Evolutionary conservation across 768 basidiomycete species (phyloP).

Genomic region (Crepidotus variabilis): DNA sequence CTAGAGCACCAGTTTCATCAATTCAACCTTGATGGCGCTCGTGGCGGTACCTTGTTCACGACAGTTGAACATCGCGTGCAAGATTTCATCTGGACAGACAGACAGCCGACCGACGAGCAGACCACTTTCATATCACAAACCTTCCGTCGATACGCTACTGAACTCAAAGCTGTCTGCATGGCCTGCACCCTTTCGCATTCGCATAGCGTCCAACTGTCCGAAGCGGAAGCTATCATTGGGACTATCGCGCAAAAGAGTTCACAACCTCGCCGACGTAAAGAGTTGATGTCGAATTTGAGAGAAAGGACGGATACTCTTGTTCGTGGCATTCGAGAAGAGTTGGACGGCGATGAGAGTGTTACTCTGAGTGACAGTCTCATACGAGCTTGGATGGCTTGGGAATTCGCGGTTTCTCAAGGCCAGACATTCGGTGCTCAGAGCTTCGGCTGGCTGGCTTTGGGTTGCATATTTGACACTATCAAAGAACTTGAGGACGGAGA

Average conservation of each 20-base stretch:
- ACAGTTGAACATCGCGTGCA: slow-evolving; percentile 24
- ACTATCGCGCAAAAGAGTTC: slow-evolving; percentile 64
- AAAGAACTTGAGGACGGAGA: slow-evolving; percentile 39
- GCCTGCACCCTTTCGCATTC: slow-evolving; percentile 41
- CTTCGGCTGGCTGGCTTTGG: slow-evolving; percentile 60
- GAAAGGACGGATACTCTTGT: slow-evolving; percentile 55
- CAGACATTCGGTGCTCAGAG: slow-evolving; percentile 53
- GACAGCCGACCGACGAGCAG: slow-evolving; percentile 14
- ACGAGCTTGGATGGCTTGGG: slow-evolving; percentile 55
- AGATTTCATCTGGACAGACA: slow-evolving; percentile 27
- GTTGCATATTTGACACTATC: slow-evolving; percentile 52
- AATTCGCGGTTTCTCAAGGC: slow-evolving; percentile 31
- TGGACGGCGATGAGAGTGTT: slow-evolving; percentile 46
- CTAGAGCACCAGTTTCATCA: slow-evolving; percentile 16
- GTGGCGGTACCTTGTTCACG: slow-evolving; percentile 7
- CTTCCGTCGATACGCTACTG: slow-evolving; percentile 40
- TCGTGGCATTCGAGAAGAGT: slow-evolving; percentile 40
- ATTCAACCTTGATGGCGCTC: slow-evolving; percentile 7
- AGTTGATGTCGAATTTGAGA: slow-evolving; percentile 51
- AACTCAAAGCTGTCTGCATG: slow-evolving; percentile 45
- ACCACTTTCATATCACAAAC: slow-evolving; percentile 26
- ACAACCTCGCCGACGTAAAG: slow-evolving; percentile 49
- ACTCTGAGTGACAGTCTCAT: slow-evolving; percentile 36
- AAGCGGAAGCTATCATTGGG: slow-evolving; percentile 64
- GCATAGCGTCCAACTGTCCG: slow-evolving; percentile 42